Evolutionary conservation across 371 early-diverging fungal genomes (phyloP), one percentile per base, ranked within the genome.

Genomic region (Conidiobolus incongruus): DNA sequence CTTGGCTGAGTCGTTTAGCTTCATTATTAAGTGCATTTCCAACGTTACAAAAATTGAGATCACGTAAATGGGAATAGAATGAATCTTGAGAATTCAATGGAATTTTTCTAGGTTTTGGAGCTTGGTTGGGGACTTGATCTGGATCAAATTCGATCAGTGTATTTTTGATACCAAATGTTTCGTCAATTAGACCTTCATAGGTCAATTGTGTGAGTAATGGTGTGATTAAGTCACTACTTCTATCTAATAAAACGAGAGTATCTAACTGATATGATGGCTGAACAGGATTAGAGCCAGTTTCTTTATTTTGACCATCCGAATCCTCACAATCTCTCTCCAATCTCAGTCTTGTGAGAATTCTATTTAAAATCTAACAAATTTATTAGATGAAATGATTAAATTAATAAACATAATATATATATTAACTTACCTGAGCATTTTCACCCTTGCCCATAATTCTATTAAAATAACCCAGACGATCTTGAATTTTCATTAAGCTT

Each of bases 141-240:
- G 21, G 29, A 21, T 21, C 22, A 19, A 46, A 17, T 28, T 29
- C 41, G 4, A 35, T 16, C 19, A 36, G 2, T 11, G 13, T 63
- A 44, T 72, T 62, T 38, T 60, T 60, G 39, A 84, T 76, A 1
- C 71, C 71, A 45, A 72, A 74, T 4, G 66, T 66, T 50, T 81
- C 81, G 53, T 91, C 89, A 44, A 95, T 69, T 19, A 92, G 61
- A 1, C 91, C 91, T 57, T 89, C 84, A 57, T 93, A 95, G 0
- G 96, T 92, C 41, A 92, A 57, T 53, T 87, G 86, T 0, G 89
- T 92, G 52, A 87, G 77, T 34, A 95, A 56, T 2, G 91, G 92
- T 1, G 90, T 90, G 15, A 85, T 63, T 33, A 90, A 52, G 56
- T 95, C 96, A 3, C 81, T 80, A 24, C 70, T 70, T 2, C 93